Evolutionary conservation across 108 stramenopile species (phyloP), one percentile per base, ranked within the genome.

Genomic region (Asterionellopsis glacialis): DNA sequence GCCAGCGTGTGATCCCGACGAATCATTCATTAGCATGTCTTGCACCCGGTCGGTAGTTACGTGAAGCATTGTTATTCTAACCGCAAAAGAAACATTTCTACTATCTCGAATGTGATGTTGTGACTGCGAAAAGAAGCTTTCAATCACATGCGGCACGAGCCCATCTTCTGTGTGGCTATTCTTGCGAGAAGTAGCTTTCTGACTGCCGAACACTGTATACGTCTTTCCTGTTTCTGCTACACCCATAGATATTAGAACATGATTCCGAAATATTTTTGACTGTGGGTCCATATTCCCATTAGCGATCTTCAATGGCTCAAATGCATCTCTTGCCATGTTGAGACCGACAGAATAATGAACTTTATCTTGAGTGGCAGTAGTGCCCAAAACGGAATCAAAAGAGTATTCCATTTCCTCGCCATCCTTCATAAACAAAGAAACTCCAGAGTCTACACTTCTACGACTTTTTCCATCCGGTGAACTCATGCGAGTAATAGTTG

Each of bases 81-180:
- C 64, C 0, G 56, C 58, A 61, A 76, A 76, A 25, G 70, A 23
- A 54, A 55, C 4, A 7, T 39, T n/a, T 14, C 56, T 9, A 22
- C 56, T 59, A 24, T 39, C 40, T 49, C 47, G n/a, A 33, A 56
- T 51, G 39, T 64, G 63, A 47, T 74, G 79, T 42, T 65, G 63
- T 13, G 69, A 74, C 49, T 80, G 79, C 15, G 70, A 63, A 55
- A 82, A 82, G 14, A 82, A 49, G 39, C 65, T 69, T 44, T 82
- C 80, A 1, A 76, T 22, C 21, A 82, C 64, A 18, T 72, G 64
- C 42, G 80, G 80, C 0, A 82, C 58, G 11, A 82, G 28, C 27
- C 80, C 80, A 51, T 82, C 80, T 11, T 66, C 53, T 18, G 23
- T 4, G 27, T 57, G 23, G 13, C 61, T 26, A 15, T 53, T 45